Evolutionary conservation across 768 basidiomycete genomes (phyloP), one percentile per base, ranked within the genome.

Genomic region (Favolaschia claudopus): DNA sequence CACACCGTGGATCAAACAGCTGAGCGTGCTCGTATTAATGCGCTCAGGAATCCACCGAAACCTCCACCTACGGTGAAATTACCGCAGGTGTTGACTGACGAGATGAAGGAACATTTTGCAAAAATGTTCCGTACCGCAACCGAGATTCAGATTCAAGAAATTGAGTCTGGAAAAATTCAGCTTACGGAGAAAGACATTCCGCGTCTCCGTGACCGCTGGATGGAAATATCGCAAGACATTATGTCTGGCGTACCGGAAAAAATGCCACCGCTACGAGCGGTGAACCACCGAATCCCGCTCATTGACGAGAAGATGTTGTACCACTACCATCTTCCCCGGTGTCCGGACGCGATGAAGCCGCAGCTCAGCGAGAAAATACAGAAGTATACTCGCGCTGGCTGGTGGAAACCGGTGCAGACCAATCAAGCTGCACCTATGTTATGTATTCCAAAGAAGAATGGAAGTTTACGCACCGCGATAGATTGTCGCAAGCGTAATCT

Each of bases 281-380:
- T n/a, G n/a, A 80, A 81, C 57, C 78, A 80, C 43, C 54, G 60
- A 1, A 80, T 81, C n/a, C 66, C 71, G 5, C 57, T 79, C 1
- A 73, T 77, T 8, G 74, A 80, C 36, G 66, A 74, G 3, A 48
- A 67, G 0, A 69, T 69, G 45, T 28, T 37, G 15, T 79, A 78
- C 47, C 49, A 63, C 0, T 74, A 75, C 39, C 66, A 71, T 12
- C n/a, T n/a, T n/a, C n/a, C n/a, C n/a, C n/a, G n/a, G n/a, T n/a
- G n/a, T n/a, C n/a, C n/a, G n/a, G n/a, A n/a, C n/a, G n/a, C n/a
- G n/a, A n/a, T 78, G 2, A 48, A 66, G 13, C 63, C 66, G 0
- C 54, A 74, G 25, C 69, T 78, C 3, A 39, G 64, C 10, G 69
- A 68, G 9, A 79, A 80, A 53, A 67, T 74, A 0, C 60, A 69